Evolutionary conservation across 129 eudicot species (phyloP).

Genomic region (Helianthus tuberosus): DNA sequence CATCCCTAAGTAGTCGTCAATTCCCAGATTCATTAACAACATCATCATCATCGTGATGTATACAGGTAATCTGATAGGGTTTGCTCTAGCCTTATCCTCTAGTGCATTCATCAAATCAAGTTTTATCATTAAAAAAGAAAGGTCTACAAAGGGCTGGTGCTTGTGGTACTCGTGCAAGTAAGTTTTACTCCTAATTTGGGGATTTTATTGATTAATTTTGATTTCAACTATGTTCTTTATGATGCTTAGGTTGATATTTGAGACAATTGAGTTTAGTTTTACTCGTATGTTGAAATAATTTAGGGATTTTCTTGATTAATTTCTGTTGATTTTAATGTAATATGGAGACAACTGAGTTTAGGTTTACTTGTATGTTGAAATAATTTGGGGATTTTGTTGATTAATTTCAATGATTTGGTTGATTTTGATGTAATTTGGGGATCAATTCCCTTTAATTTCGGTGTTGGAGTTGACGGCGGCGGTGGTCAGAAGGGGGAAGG

Average conservation of each 20-base stretch:
- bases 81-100: constrained; percentile 79
- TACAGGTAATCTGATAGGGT: constrained; percentile 66
- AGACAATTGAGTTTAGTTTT: constrained; percentile 4
- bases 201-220: not conserved
- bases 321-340: not conserved
- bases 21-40: constrained; percentile 11
- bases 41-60: constrained; percentile 48
- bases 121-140: constrained; percentile 90
- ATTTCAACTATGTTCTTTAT: no score
- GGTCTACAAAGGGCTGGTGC: constrained; percentile 86
- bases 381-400: no score
- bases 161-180: constrained; percentile 80
- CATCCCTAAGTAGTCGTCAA: constrained; percentile 12
- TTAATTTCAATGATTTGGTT: no score
- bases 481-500: no score
- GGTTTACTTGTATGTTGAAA: no score
- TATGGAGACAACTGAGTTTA: no score
- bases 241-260: not conserved
- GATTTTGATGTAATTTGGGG: not conserved
- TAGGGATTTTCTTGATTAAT: not conserved
- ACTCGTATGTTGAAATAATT: not conserved
- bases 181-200: not conserved
- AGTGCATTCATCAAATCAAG: constrained; percentile 92
- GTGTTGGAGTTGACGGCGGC: no score
- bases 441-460: no score